These are phyloP conservation scores for Dipteronia sinensis DNA, from an alignment of 345 rosid genomes.

Conservation along the genomic window DNA sequence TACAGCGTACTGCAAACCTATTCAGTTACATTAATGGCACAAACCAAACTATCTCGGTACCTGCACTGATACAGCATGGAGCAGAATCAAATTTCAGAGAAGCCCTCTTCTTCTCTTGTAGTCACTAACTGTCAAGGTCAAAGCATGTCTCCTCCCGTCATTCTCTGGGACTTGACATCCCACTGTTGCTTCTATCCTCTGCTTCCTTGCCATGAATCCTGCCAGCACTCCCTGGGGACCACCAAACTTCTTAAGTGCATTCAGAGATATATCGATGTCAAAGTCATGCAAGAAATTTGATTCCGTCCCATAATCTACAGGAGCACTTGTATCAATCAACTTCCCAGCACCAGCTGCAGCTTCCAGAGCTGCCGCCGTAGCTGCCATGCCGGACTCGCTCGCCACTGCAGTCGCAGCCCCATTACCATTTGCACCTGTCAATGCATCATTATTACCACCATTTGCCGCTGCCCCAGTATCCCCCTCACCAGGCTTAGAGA, in stretches of 20 bases:
- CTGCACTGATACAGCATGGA: neutral
- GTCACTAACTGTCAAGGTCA: slow-evolving; percentile 91
- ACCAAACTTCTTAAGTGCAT: slow-evolving; percentile 65
- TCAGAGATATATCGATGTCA: slow-evolving; percentile 73
- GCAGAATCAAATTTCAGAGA: slow-evolving; percentile 45
- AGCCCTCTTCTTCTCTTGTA: slow-evolving; percentile 99
- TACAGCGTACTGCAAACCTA: neutral
- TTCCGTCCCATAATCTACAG: slow-evolving; percentile 83
- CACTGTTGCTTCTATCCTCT: slow-evolving; percentile 80
- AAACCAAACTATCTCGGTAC: neutral
- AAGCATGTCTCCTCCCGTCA: slow-evolving; percentile 82
- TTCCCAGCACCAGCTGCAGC: slow-evolving; percentile 99
- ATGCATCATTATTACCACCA: slow-evolving; percentile 36
- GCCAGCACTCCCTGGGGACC: slow-evolving; percentile 82
- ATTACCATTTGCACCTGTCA: slow-evolving; percentile 26
- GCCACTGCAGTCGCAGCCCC: slow-evolving; percentile 28
- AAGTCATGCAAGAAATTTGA: slow-evolving; percentile 74
- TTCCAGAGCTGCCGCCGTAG: slow-evolving; percentile 78
- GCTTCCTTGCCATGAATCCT: slow-evolving; percentile 94
- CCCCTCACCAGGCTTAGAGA: slow-evolving; percentile 48
- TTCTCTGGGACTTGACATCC: slow-evolving; percentile 81
- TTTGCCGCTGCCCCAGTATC: slow-evolving; percentile 29
- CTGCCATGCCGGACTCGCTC: slow-evolving; percentile 51
- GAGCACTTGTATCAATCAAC: slow-evolving; percentile 89
- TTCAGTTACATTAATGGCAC: neutral